Evolutionary conservation across 2,329 filamentous ascomycete species (phyloP).

Genomic region (Chalaropsis ovoidea): DNA sequence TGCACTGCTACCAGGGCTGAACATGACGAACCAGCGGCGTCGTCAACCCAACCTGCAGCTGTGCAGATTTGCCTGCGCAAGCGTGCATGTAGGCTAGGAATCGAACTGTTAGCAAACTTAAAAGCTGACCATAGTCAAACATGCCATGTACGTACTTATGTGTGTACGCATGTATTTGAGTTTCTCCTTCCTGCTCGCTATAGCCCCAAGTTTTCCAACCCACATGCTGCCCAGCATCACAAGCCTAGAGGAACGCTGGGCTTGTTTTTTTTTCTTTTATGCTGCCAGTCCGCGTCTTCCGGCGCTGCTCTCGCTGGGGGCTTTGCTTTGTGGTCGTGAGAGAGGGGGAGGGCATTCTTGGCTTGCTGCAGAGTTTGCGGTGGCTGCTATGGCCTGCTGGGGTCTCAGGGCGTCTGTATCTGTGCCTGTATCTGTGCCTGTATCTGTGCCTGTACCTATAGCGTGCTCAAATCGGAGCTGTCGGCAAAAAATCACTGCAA

Average conservation of each 20-base stretch:
- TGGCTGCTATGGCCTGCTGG: too few relatives aligned
- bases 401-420: too few relatives aligned
- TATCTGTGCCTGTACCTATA: background rate
- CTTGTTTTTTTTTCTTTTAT: background rate
- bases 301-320: background rate
- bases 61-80: background rate
- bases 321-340: background rate
- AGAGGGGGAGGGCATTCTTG: background rate
- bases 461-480: background rate
- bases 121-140: conserved; percentile 1
- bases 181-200: background rate
- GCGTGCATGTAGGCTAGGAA: background rate
- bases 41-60: background rate
- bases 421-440: too few relatives aligned
- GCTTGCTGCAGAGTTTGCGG: too few relatives aligned
- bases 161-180: too few relatives aligned
- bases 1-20: background rate
- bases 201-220: background rate
- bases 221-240: background rate
- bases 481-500: background rate
- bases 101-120: background rate
- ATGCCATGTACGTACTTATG: background rate
- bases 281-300: background rate
- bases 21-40: background rate
- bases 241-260: background rate